phyloP scores from a whole-genome alignment of 352 stramenopile species.

The Thraustotheca clavata region DNA sequence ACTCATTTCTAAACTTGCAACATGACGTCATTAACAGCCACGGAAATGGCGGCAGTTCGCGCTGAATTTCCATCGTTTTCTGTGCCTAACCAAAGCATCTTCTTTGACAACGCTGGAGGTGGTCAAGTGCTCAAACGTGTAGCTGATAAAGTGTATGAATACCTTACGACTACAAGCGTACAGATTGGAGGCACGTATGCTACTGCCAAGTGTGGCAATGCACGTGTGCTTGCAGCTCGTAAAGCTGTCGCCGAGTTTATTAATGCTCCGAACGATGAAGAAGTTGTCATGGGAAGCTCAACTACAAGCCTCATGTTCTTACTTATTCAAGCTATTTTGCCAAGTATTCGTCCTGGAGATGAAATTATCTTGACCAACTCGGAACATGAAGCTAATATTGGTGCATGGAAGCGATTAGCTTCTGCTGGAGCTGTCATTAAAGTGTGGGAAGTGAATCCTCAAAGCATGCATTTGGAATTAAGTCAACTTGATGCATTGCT shows the following conservation, averaged over 20 bases:
- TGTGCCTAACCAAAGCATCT: not conserved
- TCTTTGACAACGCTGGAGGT: slow-evolving; percentile 22
- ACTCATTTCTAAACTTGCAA: too few species aligned
- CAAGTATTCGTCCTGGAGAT: slow-evolving; percentile 3
- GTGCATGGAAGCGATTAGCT: slow-evolving; percentile 13
- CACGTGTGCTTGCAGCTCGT: slow-evolving; percentile 8
- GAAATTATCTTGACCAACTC: slow-evolving; percentile 21
- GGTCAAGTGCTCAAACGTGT: slow-evolving; percentile 19
- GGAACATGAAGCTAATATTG: slow-evolving; percentile 22
- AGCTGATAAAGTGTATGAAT: slow-evolving; percentile 16
- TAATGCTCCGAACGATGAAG: slow-evolving; percentile 1
- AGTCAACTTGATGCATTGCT: slow-evolving; percentile 3
- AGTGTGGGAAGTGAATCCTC: slow-evolving; percentile 1
- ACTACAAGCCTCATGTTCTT: slow-evolving; percentile 18
- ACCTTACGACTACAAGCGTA: slow-evolving; percentile 11
- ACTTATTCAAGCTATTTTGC: slow-evolving; percentile 11
- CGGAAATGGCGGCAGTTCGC: slow-evolving; percentile 14
- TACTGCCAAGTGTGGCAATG: not conserved
- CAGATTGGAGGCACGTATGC: slow-evolving; percentile 12
- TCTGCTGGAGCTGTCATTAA: slow-evolving; percentile 2
- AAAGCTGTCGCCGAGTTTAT: slow-evolving; percentile 13
- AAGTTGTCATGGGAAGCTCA: slow-evolving; percentile 21
- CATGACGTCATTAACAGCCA: not conserved
- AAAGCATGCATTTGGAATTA: not conserved
- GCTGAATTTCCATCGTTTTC: slow-evolving; percentile 17